These are phyloP conservation scores for Hansenula lynferdii DNA, from an alignment of 1,139 yeast species.

Conservation along the genomic window DNA sequence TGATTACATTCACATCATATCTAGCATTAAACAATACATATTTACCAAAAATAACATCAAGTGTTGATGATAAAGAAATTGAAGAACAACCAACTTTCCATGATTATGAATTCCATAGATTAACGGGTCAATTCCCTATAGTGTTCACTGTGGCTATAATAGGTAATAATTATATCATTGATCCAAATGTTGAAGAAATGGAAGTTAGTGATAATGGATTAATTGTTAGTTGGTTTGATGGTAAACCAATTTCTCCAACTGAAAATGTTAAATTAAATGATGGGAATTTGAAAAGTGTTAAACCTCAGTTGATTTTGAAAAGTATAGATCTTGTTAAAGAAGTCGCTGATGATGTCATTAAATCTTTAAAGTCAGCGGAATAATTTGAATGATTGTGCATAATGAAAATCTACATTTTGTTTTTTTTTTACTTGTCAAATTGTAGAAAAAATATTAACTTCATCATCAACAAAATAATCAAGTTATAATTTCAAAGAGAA, in stretches of 20 bases:
- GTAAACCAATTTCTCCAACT: conserved; percentile 60
- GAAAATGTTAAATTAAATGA: conserved; percentile 46
- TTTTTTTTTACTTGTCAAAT: no score
- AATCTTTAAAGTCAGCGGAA: conserved; percentile 15
- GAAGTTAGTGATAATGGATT: conserved; percentile 83
- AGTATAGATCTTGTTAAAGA: conserved; percentile 18
- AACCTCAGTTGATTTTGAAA: conserved; percentile 16
- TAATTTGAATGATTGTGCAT: not conserved
- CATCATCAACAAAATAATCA: no score
- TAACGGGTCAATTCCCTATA: conserved; percentile 50
- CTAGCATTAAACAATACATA: conserved; percentile 76
- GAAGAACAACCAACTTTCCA: conserved; percentile 91
- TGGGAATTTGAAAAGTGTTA: conserved; percentile 20
- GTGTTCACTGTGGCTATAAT: conserved; percentile 71
- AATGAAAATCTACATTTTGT: no score
- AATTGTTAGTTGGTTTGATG: conserved; percentile 63
- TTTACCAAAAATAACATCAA: conserved; percentile 69
- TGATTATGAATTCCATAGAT: conserved; percentile 70
- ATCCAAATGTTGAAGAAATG: conserved; percentile 83
- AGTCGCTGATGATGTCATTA: conserved; percentile 19
- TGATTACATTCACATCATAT: conserved; percentile 73
- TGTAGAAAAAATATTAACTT: no score
- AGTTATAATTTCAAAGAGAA: no score
- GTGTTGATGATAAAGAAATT: conserved; percentile 43
- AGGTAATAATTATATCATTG: conserved; percentile 61